Conservation (phyloP, 177 flowering plant species). For the Vitis hybrid region DNA sequence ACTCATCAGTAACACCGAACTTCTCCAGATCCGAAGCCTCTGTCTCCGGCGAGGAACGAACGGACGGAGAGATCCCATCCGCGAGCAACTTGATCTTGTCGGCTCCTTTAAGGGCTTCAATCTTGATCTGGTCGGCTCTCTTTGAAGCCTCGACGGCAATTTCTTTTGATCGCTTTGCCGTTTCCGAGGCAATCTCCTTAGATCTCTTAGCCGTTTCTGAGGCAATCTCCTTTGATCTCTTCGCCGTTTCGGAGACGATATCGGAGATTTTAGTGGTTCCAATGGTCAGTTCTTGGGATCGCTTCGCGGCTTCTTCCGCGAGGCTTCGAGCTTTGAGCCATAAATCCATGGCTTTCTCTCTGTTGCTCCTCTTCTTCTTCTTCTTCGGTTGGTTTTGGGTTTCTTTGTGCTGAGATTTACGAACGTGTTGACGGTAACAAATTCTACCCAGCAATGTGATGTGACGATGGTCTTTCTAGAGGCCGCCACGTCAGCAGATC, state of each 20-base stretch:
- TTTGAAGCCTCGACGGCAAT: slow-evolving; percentile 65
- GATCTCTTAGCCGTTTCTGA: slow-evolving; percentile 39
- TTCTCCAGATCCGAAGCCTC: slow-evolving; percentile 45
- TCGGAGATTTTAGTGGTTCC: slow-evolving; percentile 17
- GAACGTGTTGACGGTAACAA: too few relatives aligned
- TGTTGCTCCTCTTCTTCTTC: too few relatives aligned
- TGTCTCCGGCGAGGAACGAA: slow-evolving; percentile 11
- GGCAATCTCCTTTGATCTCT: slow-evolving; percentile 50
- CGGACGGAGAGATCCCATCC: slow-evolving; percentile 36
- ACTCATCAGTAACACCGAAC: slow-evolving; percentile 76
- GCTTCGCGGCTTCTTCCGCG: slow-evolving; percentile 74
- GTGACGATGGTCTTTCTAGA: too few relatives aligned
- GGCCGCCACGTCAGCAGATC: too few relatives aligned
- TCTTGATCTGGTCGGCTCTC: slow-evolving; percentile 54
- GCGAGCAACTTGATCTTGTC: slow-evolving; percentile 60
- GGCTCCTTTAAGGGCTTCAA: slow-evolving; percentile 57
- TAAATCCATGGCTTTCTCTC: slow-evolving; percentile 49
- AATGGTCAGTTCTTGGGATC: slow-evolving; percentile 47
- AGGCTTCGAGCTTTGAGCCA: slow-evolving; percentile 76
- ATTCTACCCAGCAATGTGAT: too few relatives aligned
- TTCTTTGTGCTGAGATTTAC: too few relatives aligned
- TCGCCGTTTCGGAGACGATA: slow-evolving; percentile 39
- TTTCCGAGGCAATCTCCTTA: slow-evolving; percentile 50
- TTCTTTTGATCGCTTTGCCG: slow-evolving; percentile 56
- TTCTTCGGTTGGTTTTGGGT: too few relatives aligned